These are phyloP conservation scores for Phaeomoniella chlamydospora DNA, from an alignment of 2,329 filamentous ascomycete species.

Conservation along the genomic window DNA sequence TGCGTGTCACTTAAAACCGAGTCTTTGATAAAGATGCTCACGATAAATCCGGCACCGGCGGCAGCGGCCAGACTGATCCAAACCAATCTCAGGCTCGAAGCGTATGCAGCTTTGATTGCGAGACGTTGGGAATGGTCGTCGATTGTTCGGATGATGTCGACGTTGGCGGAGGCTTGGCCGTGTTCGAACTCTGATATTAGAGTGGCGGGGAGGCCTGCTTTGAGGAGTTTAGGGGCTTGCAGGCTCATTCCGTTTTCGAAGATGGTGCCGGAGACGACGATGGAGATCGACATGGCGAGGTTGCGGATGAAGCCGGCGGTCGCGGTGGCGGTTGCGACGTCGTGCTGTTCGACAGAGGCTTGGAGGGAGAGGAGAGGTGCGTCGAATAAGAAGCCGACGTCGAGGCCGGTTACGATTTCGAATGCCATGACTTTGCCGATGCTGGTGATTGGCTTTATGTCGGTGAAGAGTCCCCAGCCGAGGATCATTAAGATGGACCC, in stretches of 20 bases:
- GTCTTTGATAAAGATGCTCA: slow-evolving; percentile 23
- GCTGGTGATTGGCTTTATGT: slow-evolving; percentile 36
- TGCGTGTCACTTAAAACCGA: slow-evolving; percentile 25
- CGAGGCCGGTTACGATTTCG: slow-evolving; percentile 41
- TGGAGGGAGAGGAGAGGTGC: slow-evolving; percentile 43
- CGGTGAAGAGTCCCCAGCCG: slow-evolving; percentile 51
- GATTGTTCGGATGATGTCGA: slow-evolving; percentile 11
- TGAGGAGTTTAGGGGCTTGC: slow-evolving; percentile 5
- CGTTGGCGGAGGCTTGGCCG: slow-evolving; percentile 15
- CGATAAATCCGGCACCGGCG: slow-evolving; percentile 18
- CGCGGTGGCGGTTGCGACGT: slow-evolving; percentile 44
- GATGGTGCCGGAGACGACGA: slow-evolving; percentile 42
- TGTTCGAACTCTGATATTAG: slow-evolving; percentile 7
- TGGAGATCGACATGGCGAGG: slow-evolving; percentile 40
- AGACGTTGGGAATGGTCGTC: slow-evolving; percentile 14
- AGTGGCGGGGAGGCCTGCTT: slow-evolving; percentile 12
- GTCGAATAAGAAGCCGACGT: slow-evolving; percentile 37
- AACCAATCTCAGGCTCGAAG: slow-evolving; percentile 27
- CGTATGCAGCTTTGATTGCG: slow-evolving; percentile 26
- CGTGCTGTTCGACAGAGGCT: slow-evolving; percentile 30
- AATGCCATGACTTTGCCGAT: slow-evolving; percentile 32
- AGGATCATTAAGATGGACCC: slow-evolving; percentile 45
- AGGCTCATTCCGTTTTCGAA: slow-evolving; percentile 22
- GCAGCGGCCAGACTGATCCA: slow-evolving; percentile 35
- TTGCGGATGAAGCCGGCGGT: slow-evolving; percentile 47